Percentiles rank a stretch among this genome's conserved stretches.
Conservation (phyloP, 257 asterid genomes). For the Cinchona pubescens region DNA sequence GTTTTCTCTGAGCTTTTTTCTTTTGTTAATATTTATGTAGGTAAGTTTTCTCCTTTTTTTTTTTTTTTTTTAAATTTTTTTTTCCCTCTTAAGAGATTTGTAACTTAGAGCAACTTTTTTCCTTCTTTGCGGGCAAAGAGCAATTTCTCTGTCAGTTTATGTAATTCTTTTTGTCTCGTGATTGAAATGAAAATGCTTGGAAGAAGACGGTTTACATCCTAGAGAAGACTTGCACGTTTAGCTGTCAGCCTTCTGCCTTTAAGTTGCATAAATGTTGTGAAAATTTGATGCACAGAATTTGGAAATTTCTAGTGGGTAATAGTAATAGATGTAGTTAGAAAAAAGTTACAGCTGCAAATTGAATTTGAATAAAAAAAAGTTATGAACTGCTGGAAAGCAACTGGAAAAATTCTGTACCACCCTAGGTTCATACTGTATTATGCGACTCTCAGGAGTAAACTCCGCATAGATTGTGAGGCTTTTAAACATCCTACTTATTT, state of each 20-base stretch:
- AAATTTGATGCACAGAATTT: not conserved
- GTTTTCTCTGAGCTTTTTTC: no score
- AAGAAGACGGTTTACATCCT: not conserved
- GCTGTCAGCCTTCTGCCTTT: no score
- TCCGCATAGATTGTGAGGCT: no score
- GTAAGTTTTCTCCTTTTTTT: conserved; percentile 16
- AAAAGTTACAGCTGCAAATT: not conserved
- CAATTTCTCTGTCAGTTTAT: conserved; percentile 18
- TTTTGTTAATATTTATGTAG: conserved; percentile 3
- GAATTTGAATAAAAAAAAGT: not conserved
- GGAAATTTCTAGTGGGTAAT: not conserved
- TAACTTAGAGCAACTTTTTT: conserved; percentile 13
- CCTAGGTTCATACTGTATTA: no score
- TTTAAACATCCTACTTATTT: no score
- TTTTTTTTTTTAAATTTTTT: no score
- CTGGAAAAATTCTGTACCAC: no score
- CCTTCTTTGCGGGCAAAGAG: conserved; percentile 18
- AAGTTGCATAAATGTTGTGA: not conserved
- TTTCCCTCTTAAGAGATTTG: not conserved
- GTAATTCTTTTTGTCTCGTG: conserved; percentile 29
- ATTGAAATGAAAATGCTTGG: conserved; percentile 25
- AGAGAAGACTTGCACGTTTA: no score
- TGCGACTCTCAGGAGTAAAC: no score
- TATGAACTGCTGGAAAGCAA: not conserved
- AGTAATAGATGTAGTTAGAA: not conserved